phyloP scores from a whole-genome alignment of 169 alveolate genomes.

The Plasmodium vinckei region DNA sequence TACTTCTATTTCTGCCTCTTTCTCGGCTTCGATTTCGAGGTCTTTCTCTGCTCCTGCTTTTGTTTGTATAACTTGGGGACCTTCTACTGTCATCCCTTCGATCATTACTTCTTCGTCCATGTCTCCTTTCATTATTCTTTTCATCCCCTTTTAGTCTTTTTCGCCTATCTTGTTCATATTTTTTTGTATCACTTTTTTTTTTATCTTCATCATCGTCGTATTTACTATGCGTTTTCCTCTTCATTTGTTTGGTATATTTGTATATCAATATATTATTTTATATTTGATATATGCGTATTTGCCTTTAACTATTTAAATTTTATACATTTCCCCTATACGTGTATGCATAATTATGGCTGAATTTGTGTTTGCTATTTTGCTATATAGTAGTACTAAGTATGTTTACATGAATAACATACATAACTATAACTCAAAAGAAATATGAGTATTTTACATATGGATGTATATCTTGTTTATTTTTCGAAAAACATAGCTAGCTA shows the following conservation, averaged over 20 bases:
- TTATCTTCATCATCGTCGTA: slow-evolving; percentile 26
- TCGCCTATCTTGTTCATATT: slow-evolving; percentile 30
- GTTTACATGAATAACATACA: too few species aligned
- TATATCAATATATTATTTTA: slow-evolving; percentile 13
- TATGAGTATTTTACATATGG: too few species aligned
- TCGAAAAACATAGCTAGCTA: too few species aligned
- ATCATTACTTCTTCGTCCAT: slow-evolving; percentile 17
- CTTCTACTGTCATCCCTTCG: slow-evolving; percentile 15
- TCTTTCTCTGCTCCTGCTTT: not conserved
- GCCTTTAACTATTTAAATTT: not conserved
- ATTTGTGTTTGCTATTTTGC: too few species aligned
- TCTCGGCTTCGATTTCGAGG: not conserved
- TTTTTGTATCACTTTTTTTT: slow-evolving; percentile 24
- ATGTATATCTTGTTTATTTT: too few species aligned
- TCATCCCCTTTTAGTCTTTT: slow-evolving; percentile 45
- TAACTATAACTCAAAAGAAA: too few species aligned
- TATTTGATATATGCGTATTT: not conserved
- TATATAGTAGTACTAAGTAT: too few species aligned
- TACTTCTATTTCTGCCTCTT: not conserved
- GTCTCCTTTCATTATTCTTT: slow-evolving; percentile 2
- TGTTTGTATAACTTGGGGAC: slow-evolving; percentile 21
- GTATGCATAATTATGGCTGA: too few species aligned
- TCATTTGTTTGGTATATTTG: slow-evolving; percentile 15
- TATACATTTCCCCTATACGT: not conserved
- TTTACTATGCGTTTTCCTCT: slow-evolving; percentile 21